Evolutionary conservation across 441 rosid genomes (phyloP).

Genomic region (Erodium chrysanthum): DNA sequence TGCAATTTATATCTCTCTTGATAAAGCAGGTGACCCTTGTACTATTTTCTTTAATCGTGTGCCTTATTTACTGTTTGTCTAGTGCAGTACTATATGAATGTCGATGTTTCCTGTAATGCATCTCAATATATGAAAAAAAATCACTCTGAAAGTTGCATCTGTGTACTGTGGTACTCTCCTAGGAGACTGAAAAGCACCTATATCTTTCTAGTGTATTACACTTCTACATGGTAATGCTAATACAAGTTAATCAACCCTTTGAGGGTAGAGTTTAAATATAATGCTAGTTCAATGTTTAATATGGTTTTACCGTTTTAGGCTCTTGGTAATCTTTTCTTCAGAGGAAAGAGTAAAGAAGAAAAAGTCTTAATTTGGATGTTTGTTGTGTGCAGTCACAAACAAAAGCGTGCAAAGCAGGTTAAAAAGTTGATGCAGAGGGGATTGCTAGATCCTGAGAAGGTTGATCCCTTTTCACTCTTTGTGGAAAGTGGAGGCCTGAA

Average conservation of each 20-base stretch:
- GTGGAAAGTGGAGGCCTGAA: slow-evolving; percentile 76
- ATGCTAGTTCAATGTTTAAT: background rate
- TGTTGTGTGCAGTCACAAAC: slow-evolving; percentile 60
- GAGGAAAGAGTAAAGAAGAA: background rate
- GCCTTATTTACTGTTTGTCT: background rate
- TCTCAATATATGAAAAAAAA: background rate
- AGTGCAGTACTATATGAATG: background rate
- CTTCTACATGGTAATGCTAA: background rate
- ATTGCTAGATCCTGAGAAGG: slow-evolving; percentile 80
- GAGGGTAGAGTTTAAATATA: background rate
- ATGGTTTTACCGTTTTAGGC: background rate
- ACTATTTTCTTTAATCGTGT: background rate
- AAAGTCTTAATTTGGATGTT: background rate
- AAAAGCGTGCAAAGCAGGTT: slow-evolving; percentile 72
- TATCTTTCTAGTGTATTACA: background rate
- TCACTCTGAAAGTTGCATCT: background rate
- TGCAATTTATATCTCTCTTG: background rate
- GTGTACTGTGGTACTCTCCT: background rate
- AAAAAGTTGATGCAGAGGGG: slow-evolving; percentile 86
- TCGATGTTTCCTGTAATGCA: background rate
- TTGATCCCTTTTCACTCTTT: slow-evolving; percentile 81
- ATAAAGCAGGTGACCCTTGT: slow-evolving; percentile 2
- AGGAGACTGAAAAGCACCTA: background rate
- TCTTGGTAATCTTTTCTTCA: background rate
- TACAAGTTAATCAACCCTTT: background rate